Percentiles rank a stretch among this genome's conserved stretches.
Evolutionary conservation across 2,329 filamentous ascomycete genomes (phyloP).

Genomic region (Monosporascus sp.): DNA sequence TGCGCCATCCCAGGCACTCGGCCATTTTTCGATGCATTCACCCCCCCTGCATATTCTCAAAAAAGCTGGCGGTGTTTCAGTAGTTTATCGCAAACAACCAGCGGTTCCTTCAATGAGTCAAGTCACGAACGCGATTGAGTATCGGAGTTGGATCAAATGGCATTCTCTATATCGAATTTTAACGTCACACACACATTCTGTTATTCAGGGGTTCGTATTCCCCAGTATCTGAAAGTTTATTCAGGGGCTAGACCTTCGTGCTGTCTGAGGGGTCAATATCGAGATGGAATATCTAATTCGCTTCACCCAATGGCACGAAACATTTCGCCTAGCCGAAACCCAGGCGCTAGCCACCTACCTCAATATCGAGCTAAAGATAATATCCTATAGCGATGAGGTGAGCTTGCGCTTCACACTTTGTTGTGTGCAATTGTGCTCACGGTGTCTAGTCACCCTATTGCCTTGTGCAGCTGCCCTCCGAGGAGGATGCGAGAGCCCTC

Average conservation of each 20-base stretch:
- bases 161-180: neutral
- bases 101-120: neutral
- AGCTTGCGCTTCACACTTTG: conserved; percentile 23
- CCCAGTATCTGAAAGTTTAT: neutral
- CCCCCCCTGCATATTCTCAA: neutral
- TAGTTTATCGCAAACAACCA: neutral
- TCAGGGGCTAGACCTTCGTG: neutral
- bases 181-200: too few relatives aligned
- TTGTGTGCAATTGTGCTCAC: conserved; percentile 14
- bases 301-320: conserved; percentile 84
- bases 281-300: conserved; percentile 78
- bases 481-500: conserved; percentile 59
- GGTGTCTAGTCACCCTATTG: conserved; percentile 74
- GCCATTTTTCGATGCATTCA: conserved; percentile 14
- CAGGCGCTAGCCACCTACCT: conserved; percentile 70
- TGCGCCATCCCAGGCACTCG: conserved; percentile 12
- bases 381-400: conserved; percentile 73
- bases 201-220: neutral
- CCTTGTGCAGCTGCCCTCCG: conserved; percentile 64
- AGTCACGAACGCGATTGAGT: neutral
- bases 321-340: conserved; percentile 82
- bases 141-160: neutral
- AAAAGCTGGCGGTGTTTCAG: too few relatives aligned
- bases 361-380: conserved; percentile 62
- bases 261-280: neutral